A percentile compares a stretch with the other conserved stretches of the same genome.
Evolutionary conservation across 2,329 filamentous ascomycete species (phyloP).

Genomic region (Fusarium miscanthi): DNA sequence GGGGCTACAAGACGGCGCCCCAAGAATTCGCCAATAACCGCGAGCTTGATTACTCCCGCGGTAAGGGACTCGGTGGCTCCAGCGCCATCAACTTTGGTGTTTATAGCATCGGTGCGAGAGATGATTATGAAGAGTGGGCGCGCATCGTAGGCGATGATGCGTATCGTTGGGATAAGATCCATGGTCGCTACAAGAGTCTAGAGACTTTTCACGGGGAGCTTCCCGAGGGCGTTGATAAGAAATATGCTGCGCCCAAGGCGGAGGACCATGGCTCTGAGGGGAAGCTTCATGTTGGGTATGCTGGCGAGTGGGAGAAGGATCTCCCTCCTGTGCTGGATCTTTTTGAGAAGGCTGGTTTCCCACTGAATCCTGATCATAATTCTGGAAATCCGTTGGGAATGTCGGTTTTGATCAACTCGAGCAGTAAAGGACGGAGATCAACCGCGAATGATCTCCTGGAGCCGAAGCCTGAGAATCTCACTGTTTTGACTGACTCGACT

Average conservation of each 20-base stretch:
- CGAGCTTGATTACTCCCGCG: conserved; percentile 61
- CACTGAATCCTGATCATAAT: conserved; percentile 66
- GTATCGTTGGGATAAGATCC: conserved; percentile 66
- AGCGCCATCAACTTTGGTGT: conserved; percentile 66
- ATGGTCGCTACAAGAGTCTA: conserved; percentile 61
- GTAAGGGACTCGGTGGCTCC: conserved; percentile 63
- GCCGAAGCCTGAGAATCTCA: conserved; percentile 57
- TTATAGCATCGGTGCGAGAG: conserved; percentile 64
- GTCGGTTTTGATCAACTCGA: conserved; percentile 61
- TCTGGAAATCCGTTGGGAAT: conserved; percentile 69
- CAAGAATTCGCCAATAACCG: conserved; percentile 57
- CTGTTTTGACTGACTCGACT: conserved; percentile 28
- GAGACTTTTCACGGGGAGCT: conserved; percentile 63
- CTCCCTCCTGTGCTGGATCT: conserved; percentile 57
- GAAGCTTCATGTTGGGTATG: conserved; percentile 60
- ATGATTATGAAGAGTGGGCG: conserved; percentile 73
- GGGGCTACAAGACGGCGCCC: conserved; percentile 62
- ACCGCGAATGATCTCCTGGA: conserved; percentile 63
- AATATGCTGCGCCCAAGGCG: conserved; percentile 59
- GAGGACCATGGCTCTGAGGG: conserved; percentile 62
- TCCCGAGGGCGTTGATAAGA: conserved; percentile 51
- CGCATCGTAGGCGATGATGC: conserved; percentile 63
- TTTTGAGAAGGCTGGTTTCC: conserved; percentile 60
- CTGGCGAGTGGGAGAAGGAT: conserved; percentile 61
- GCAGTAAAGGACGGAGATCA: conserved; percentile 58